These are phyloP conservation scores for Amylocarpus encephaloides DNA, from an alignment of 2,329 filamentous ascomycete genomes.

Conservation along the genomic window DNA sequence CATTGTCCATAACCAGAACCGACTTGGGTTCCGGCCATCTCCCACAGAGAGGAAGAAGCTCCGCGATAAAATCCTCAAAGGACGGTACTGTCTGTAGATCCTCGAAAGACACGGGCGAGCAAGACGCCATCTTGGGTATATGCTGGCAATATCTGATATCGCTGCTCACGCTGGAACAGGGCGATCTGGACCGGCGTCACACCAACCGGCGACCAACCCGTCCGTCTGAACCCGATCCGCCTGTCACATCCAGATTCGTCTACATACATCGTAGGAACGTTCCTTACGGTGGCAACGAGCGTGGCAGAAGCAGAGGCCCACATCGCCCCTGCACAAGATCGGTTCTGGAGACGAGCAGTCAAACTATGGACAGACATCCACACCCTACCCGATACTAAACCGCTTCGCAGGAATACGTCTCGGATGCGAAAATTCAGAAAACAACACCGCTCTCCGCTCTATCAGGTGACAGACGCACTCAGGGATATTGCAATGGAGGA, in stretches of 20 bases:
- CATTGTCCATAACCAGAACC: slow-evolving; percentile 34
- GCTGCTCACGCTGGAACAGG: slow-evolving; percentile 19
- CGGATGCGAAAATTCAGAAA: too few relatives aligned
- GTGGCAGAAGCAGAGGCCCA: too few relatives aligned
- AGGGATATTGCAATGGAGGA: too few relatives aligned
- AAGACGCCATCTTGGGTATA: slow-evolving; percentile 26
- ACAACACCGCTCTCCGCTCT: too few relatives aligned
- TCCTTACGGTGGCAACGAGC: too few relatives aligned
- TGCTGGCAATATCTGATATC: slow-evolving; percentile 26
- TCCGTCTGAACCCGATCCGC: slow-evolving; percentile 19
- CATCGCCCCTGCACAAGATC: too few relatives aligned
- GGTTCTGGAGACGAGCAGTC: too few relatives aligned
- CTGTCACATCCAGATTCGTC: background rate
- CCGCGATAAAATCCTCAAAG: slow-evolving; percentile 31
- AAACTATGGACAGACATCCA: too few relatives aligned
- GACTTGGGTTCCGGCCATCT: slow-evolving; percentile 32
- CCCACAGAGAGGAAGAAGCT: slow-evolving; percentile 31
- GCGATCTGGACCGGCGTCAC: slow-evolving; percentile 26
- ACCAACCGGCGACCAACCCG: slow-evolving; percentile 33
- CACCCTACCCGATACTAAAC: too few relatives aligned
- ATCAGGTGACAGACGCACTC: too few relatives aligned
- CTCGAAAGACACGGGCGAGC: slow-evolving; percentile 25
- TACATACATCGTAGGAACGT: too few relatives aligned
- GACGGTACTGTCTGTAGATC: slow-evolving; percentile 25
- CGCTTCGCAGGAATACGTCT: too few relatives aligned